Evolutionary conservation across 805 yeast species (phyloP), one percentile per base, ranked within the genome.

Genomic region (Teunomyces panamensis): DNA sequence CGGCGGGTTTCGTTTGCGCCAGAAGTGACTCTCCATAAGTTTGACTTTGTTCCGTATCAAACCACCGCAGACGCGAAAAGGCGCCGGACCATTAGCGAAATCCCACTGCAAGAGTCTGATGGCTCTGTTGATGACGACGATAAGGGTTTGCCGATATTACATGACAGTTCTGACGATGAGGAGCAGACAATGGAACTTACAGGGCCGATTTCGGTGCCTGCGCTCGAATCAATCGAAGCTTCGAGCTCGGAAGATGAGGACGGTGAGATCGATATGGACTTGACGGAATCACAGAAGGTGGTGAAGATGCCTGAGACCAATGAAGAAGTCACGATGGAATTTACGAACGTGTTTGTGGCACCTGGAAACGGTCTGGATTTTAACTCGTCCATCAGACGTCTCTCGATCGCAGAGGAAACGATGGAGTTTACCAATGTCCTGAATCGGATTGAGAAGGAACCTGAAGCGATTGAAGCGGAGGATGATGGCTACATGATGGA

Each of bases 1-100:
- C 65, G 92, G 48, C 65, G 92, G 24, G 92, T 87, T 4, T 83
- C 89, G 4, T 87, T 87, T 71, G 91, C 91, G 0, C 87, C 87
- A 1, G 87, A 83, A 54, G 88, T 83, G 0, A 83, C 86, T 3
- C 69, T 84, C 35, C 87, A 83, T 56, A 79, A 81, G 56, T 73
- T 76, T 54, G 82, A 67, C 49, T 61, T 63, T 50, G 65, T 67
- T 39, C 69, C 65, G 7, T 49, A 49, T 36, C 34, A 43, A 10
- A 33, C 36, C 45, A 43, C 30, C 49, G 54, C 51, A 42, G 53
- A 46, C n/a, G 32, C 51, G 11, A 53, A 50, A 41, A 47, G 70
- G 45, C 48, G 68, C 41, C 59, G 64, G 44, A 67, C 71, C 45
- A 60, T 63, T 30, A 68, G 64, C 1, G 52, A 49, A 46, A 43